phyloP scores from a whole-genome alignment of 176 grass and related monocot species.

The Aegilops sharonensis region DNA sequence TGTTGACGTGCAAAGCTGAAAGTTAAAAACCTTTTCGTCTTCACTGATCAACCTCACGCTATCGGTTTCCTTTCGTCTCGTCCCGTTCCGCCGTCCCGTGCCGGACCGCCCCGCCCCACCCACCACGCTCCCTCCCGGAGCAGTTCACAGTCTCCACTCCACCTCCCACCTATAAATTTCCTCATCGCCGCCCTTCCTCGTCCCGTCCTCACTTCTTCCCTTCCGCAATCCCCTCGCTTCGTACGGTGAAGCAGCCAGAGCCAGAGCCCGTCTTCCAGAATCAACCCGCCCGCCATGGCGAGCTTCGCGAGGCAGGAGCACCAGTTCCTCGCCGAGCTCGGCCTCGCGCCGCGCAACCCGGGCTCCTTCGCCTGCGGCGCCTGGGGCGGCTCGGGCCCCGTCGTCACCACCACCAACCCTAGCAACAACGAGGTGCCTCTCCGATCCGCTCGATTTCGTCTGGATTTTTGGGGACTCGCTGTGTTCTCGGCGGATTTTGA shows the following conservation, averaged over 20 bases:
- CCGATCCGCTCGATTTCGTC: constrained; percentile 12
- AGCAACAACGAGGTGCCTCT: constrained; percentile 72
- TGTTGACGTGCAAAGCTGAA: not conserved
- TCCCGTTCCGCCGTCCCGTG: not conserved
- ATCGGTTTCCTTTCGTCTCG: not conserved
- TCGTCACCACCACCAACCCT: constrained; percentile 53
- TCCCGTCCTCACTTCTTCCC: not conserved
- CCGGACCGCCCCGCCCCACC: not conserved
- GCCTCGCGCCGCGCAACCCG: constrained; percentile 70
- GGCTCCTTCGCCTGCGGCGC: constrained; percentile 67
- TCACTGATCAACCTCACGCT: constrained; percentile 1
- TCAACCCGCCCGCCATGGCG: constrained; percentile 40
- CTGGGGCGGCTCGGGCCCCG: constrained; percentile 69
- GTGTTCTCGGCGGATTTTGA: constrained; percentile 26
- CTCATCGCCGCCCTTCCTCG: not conserved
- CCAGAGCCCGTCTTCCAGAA: not conserved
- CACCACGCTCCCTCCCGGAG: not conserved
- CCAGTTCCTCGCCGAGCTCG: constrained; percentile 95
- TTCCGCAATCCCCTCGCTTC: not conserved
- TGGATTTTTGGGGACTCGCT: not conserved
- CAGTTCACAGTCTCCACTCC: constrained; percentile 41
- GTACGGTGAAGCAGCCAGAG: not conserved
- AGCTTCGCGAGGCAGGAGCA: constrained; percentile 66
- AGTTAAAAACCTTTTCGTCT: not conserved
- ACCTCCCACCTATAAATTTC: constrained; percentile 27